phyloP scores from a whole-genome alignment of 2,329 filamentous ascomycete species.

The Capronia epimyces region DNA sequence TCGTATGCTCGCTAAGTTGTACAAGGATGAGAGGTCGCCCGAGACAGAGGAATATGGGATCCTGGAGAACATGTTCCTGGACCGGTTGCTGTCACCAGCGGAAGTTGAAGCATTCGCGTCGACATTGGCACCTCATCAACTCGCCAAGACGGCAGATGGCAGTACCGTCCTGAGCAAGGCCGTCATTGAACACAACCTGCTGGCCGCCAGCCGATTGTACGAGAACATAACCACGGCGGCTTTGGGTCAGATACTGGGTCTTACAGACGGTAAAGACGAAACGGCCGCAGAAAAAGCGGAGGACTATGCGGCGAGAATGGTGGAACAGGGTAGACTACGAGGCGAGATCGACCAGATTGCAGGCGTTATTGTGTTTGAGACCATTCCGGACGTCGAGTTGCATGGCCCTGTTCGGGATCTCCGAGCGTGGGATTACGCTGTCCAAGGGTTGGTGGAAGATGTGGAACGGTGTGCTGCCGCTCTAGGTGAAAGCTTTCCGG shows the following conservation, averaged over 20 bases:
- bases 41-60: constrained; percentile 77
- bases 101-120: constrained; percentile 84
- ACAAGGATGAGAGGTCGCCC: constrained; percentile 82
- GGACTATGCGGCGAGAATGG: constrained; percentile 87
- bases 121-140: constrained; percentile 76
- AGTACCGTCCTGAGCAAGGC: constrained; percentile 89
- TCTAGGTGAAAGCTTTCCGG: constrained; percentile 75
- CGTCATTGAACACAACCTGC: constrained; percentile 91
- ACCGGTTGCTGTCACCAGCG: constrained; percentile 70
- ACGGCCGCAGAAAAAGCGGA: constrained; percentile 68
- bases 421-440: constrained; percentile 81
- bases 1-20: constrained; percentile 72
- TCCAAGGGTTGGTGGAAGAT: constrained; percentile 79
- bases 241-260: constrained; percentile 69
- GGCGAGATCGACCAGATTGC: constrained; percentile 94
- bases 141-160: constrained; percentile 83
- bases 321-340: constrained; percentile 82
- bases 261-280: constrained; percentile 49
- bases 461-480: constrained; percentile 80
- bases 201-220: constrained; percentile 75
- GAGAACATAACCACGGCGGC: constrained; percentile 70
- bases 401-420: constrained; percentile 64
- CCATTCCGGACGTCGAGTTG: constrained; percentile 62
- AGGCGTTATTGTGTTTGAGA: constrained; percentile 78
- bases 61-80: constrained; percentile 94